phyloP scores from a whole-genome alignment of 2,329 filamentous ascomycete species.

The Hypoxylon sp. region DNA sequence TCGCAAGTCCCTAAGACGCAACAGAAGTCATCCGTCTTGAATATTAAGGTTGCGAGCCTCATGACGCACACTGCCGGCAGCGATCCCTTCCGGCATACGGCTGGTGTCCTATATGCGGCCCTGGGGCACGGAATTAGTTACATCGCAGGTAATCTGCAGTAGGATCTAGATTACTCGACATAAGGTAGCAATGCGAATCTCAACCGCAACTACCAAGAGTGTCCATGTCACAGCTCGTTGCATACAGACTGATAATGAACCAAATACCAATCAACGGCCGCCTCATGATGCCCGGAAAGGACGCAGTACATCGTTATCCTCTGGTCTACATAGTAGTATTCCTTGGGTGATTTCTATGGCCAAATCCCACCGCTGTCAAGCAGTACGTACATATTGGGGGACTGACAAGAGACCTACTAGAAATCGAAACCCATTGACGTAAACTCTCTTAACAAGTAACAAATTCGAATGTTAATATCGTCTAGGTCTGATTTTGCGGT shows the following conservation, averaged over 20 bases:
- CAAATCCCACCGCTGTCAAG: not conserved
- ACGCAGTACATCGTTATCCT: not conserved
- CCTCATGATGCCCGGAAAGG: not conserved
- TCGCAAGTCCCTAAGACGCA: not conserved
- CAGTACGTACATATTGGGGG: not conserved
- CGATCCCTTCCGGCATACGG: constrained; percentile 24
- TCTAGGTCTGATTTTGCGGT: constrained; percentile 14
- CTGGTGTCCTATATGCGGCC: constrained; percentile 27
- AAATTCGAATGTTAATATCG: constrained; percentile 11
- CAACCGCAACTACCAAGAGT: not conserved
- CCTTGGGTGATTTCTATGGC: not conserved
- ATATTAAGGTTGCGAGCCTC: constrained; percentile 23
- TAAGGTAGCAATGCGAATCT: constrained; percentile 9
- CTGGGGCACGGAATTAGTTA: constrained; percentile 10
- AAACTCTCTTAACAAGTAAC: constrained; percentile 7
- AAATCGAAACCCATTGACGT: constrained; percentile 2
- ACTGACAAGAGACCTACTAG: not conserved
- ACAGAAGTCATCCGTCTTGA: not conserved
- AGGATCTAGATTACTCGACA: constrained; percentile 22
- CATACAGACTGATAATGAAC: not conserved
- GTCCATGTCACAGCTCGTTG: constrained; percentile 9
- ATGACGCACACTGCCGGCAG: constrained; percentile 29
- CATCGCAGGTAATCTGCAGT: constrained; percentile 20
- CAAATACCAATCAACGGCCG: not conserved
- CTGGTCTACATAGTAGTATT: not conserved